Percentiles rank a stretch among this genome's conserved stretches.
Evolutionary conservation across 2,329 filamentous ascomycete genomes (phyloP).

Genomic region (Verticillium isaacii): DNA sequence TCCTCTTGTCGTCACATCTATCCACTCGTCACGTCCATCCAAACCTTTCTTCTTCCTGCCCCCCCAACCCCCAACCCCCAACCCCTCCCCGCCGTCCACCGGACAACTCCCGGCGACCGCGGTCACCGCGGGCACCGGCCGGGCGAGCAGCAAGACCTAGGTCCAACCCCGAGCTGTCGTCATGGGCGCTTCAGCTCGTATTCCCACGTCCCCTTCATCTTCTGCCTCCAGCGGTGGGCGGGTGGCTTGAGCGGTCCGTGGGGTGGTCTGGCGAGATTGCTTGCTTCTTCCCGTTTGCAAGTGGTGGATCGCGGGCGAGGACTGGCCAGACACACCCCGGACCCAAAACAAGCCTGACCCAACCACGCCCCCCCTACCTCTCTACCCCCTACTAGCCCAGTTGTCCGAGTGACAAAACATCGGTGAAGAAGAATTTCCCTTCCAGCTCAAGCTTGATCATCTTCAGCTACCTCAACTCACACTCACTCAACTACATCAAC

Average conservation of each 20-base stretch:
- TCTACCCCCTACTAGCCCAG: slow-evolving; percentile 2
- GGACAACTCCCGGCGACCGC: neutral
- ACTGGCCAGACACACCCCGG: neutral
- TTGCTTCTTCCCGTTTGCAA: neutral
- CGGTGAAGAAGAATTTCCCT: slow-evolving; percentile 3
- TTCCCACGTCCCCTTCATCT: neutral
- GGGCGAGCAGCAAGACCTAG: neutral
- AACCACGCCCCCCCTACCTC: neutral
- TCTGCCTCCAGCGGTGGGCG: neutral
- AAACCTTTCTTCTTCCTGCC: neutral
- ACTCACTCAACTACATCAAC: slow-evolving; percentile 25
- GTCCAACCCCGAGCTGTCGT: neutral
- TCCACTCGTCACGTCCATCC: slow-evolving; percentile 1
- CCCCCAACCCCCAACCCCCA: slow-evolving; percentile 4
- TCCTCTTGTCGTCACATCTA: neutral
- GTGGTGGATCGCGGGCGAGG: neutral
- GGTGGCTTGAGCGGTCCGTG: neutral
- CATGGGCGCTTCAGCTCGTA: slow-evolving; percentile 1
- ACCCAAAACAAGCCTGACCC: neutral
- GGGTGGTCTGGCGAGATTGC: neutral
- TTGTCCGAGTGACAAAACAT: slow-evolving; percentile 12
- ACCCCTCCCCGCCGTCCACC: neutral
- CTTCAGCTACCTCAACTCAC: slow-evolving; percentile 4
- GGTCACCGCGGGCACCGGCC: neutral
- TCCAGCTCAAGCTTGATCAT: neutral